Base-by-base conservation (phyloP, 768 basidiomycete species). In the Cystobasidium onofrii region DNA sequence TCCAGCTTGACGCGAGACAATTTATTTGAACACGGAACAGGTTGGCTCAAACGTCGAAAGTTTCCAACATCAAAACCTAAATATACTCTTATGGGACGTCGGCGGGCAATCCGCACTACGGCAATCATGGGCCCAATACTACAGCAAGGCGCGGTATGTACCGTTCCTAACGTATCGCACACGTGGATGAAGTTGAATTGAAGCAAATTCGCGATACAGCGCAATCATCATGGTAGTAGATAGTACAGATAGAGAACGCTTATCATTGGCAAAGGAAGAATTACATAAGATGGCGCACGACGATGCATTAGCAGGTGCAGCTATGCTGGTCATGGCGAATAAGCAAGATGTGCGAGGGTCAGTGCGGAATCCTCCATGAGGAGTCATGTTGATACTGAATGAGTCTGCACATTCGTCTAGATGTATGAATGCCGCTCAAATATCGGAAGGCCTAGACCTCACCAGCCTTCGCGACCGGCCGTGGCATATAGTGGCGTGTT, bases 41-140 rank as follows among this genome's bases (percentile, higher is more conserved):
- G 50, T 69, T 33, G 81, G 81, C 29, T 77, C 78, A 54, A 81
- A 81, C 50, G 76, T 80, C 74, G 80, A 81, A 78, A 79, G 78
- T 39, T 81, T 81, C 78, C 80, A 81, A 57, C 81, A 81, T 75
- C 81, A 81, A 74, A 81, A 81, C 61, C 80, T 82, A 46, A 76
- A 79, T 62, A 80, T 82, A 73, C 80, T 79, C 1, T 63, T 82
- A 23, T 79, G 80, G 57, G 81, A 82, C 74, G 80, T 82, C 18
- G 81, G 81, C 33, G 81, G 81, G n/a, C 81, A 82, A 73, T 79
- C 80, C 1, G 74, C 77, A 10, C 69, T 81, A 17, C 70, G 81
- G 20, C 74, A 75, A 6, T 75, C 75, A 25, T 82, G 81, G 81
- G 67, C 75, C 17, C 81, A 82, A 71, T 82, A 82, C 72, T 82